These are phyloP conservation scores for Malania oleifera DNA, from an alignment of 164 flowering plant genomes.

Conservation along the genomic window DNA sequence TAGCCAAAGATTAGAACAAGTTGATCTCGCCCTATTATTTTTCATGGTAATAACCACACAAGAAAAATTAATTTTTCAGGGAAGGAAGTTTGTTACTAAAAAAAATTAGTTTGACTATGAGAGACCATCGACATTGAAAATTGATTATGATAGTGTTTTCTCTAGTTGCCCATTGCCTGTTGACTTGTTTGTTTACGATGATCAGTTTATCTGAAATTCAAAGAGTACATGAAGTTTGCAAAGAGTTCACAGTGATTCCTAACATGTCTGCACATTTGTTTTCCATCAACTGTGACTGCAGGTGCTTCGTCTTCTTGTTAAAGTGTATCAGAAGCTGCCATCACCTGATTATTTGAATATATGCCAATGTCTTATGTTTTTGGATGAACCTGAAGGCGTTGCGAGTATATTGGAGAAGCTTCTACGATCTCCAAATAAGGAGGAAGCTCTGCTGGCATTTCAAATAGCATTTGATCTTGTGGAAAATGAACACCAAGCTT, in stretches of 20 bases:
- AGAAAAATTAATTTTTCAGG: no score
- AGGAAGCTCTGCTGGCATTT: conserved; percentile 83
- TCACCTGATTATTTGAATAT: conserved; percentile 85
- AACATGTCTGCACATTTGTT: background rate
- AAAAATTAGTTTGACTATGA: no score
- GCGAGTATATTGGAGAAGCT: conserved; percentile 73
- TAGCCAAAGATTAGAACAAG: background rate
- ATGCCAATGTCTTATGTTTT: conserved; percentile 88
- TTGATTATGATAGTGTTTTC: no score
- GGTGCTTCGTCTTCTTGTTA: conserved; percentile 87
- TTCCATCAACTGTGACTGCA: conserved; percentile 19
- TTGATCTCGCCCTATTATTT: background rate
- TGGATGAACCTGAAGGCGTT: conserved; percentile 78
- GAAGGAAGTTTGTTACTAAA: no score
- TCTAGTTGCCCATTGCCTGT: background rate
- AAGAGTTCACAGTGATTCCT: background rate
- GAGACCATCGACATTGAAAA: no score
- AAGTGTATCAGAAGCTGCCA: conserved; percentile 56
- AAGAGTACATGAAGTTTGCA: background rate
- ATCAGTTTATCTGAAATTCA: background rate
- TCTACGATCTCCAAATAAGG: conserved; percentile 57
- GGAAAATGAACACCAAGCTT: conserved; percentile 96
- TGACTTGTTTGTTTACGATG: conserved; percentile 1
- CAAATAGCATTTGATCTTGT: conserved; percentile 96
- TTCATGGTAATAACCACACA: no score